Evolutionary conservation across 345 rosid species (phyloP).

Genomic region (Capsella bursapastoris): DNA sequence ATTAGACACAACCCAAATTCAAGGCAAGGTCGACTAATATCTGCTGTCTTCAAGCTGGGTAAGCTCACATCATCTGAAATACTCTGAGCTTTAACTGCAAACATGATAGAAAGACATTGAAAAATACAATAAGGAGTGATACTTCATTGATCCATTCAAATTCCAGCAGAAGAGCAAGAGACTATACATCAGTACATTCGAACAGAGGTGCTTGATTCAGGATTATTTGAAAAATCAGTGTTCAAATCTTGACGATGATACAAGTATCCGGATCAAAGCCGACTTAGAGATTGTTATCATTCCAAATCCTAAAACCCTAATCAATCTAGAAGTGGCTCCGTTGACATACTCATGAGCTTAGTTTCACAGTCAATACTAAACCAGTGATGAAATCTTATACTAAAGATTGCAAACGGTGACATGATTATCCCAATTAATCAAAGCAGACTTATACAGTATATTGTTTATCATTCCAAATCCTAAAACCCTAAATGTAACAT

Average conservation of each 20-base stretch:
- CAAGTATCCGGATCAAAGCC: background rate
- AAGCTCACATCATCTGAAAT: slow-evolving; percentile 30
- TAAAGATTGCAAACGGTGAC: background rate
- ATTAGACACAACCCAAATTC: slow-evolving; percentile 48
- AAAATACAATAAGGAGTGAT: background rate
- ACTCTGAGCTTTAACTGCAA: slow-evolving; percentile 54
- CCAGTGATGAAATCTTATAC: background rate
- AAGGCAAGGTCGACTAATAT: slow-evolving; percentile 44
- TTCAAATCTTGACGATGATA: background rate
- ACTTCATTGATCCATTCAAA: slow-evolving; percentile 9
- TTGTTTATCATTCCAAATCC: slow-evolving; percentile 18
- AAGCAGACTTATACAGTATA: background rate
- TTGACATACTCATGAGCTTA: slow-evolving; percentile 11
- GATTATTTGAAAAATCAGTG: background rate
- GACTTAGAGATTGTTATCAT: background rate
- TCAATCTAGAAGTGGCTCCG: background rate
- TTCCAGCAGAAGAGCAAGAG: slow-evolving; percentile 1
- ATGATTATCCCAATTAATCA: slow-evolving; percentile 2
- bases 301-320: background rate
- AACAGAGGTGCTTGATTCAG: background rate
- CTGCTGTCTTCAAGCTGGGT: slow-evolving; percentile 44
- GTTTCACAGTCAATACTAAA: background rate
- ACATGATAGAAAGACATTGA: slow-evolving; percentile 25
- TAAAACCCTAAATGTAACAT: slow-evolving; percentile 20
- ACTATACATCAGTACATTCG: background rate